Percentiles rank a stretch among this genome's conserved stretches.
phyloP scores from a whole-genome alignment of 1,139 yeast species.

The Kurtzmaniella quercitrusa region DNA sequence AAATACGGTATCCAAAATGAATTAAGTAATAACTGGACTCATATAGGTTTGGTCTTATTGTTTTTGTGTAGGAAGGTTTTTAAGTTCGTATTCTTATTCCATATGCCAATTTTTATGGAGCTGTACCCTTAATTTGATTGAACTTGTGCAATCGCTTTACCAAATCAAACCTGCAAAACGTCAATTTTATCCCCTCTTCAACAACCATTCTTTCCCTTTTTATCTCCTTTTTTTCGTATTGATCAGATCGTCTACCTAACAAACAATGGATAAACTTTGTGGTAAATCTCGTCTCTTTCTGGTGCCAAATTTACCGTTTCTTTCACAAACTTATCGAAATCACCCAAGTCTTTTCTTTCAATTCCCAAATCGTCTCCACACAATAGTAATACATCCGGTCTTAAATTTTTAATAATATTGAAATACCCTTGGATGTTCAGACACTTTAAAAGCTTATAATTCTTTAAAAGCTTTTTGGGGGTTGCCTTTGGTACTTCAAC shows the following conservation, averaged over 20 bases:
- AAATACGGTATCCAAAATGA: not conserved
- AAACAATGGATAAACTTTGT: constrained; percentile 25
- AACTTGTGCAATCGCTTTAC: too few species aligned
- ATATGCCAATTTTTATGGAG: too few species aligned
- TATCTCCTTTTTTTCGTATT: not conserved
- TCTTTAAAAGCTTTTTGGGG: constrained; percentile 23
- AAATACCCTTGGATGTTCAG: constrained; percentile 42
- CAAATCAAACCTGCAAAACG: too few species aligned
- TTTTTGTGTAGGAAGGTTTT: too few species aligned
- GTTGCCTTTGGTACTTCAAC: constrained; percentile 4
- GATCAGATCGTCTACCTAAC: constrained; percentile 7
- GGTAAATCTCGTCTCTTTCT: constrained; percentile 25
- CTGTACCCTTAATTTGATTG: too few species aligned
- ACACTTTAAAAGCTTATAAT: constrained; percentile 41
- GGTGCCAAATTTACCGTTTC: constrained; percentile 36
- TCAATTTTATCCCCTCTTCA: too few species aligned
- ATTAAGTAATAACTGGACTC: too few species aligned
- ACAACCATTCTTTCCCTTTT: too few species aligned
- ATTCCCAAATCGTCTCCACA: constrained; percentile 46
- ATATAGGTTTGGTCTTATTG: too few species aligned
- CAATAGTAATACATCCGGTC: constrained; percentile 40
- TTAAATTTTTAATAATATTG: constrained; percentile 37
- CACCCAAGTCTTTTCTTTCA: constrained; percentile 26
- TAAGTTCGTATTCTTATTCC: too few species aligned
- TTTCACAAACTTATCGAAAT: constrained; percentile 37